Percentiles rank a stretch among this genome's conserved stretches.
Evolutionary conservation across 164 flowering plant species (phyloP).

Genomic region (Warburgia ugandensis): DNA sequence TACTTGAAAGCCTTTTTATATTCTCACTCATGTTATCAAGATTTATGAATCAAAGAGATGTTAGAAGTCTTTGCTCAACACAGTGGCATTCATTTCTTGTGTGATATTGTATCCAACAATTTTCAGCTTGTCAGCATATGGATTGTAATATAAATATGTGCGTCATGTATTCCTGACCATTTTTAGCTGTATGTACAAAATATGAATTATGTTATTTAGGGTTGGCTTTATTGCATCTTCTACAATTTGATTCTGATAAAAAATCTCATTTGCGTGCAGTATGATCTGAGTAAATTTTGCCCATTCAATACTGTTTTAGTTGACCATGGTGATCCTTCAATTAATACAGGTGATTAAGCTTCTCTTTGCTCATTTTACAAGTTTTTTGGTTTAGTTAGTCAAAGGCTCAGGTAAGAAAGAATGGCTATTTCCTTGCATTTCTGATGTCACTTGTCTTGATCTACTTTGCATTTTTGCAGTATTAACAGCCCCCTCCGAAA

Average conservation of each 20-base stretch:
- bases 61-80: background rate
- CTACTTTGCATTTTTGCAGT: constrained; percentile 34
- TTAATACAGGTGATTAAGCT: constrained; percentile 62
- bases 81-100: background rate
- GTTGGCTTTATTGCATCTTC: background rate
- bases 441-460: background rate
- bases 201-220: no score
- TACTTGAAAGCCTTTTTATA: no score
- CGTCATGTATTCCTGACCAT: no score
- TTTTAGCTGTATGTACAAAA: no score
- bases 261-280: constrained; percentile 41
- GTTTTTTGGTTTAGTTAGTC: background rate
- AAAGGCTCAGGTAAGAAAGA: background rate
- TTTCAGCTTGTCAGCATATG: no score
- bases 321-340: constrained; percentile 93
- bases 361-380: background rate
- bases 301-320: constrained; percentile 83
- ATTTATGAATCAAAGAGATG: no score
- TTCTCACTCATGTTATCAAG: no score
- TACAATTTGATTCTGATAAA: background rate
- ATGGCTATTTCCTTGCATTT: background rate
- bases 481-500: constrained; percentile 88
- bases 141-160: no score
- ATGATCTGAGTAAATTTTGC: constrained; percentile 79
- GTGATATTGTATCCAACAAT: no score